Base-by-base conservation (phyloP, 345 rosid genomes). In the Lumnitzera littorea region DNA sequence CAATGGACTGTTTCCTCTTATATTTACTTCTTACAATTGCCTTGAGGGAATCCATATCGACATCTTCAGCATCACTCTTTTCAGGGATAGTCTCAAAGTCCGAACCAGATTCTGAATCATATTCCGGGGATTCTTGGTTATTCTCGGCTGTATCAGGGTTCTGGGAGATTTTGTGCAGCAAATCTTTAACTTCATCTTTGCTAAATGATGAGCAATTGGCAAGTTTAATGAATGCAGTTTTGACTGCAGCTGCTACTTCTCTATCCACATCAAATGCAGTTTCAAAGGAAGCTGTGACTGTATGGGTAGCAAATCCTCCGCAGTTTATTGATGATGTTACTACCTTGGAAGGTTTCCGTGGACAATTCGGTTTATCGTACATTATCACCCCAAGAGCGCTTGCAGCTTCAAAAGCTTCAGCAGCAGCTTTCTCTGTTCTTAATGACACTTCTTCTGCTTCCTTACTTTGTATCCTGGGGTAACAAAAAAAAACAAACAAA, bases 211-310 rank as follows among this genome's bases (percentile, higher is more conserved):
- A 69, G 56, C 78, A 78, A 59, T 60, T 74, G 17, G 83, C 86
- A 71, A 91, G 91, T 77, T 73, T 75, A 62, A 70, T 46, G 57
- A 91, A 86, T 24, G 97, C 99, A 62, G 72, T 65, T 74, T 88
- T 95, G 56, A 91, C 95, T 50, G 92, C 96, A 50, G 89, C 82
- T 57, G 96, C 89, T 31, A 95, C 97, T 79, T 95, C 85, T 76
- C 88, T 91, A 70, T 95, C 96, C 0, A 95, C 96, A 62, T 88
- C 96, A 68, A 91, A 91, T 51, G 91, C 85, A 46, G 92, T 88
- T 80, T 86, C 91, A 43, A 95, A 94, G 57, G 96, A 95, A 16
- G 92, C 88, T 53, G 84, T 83, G 41, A 86, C 84, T 8, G 83
- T 84, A 71, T 83, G 92, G 60, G 96, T 77, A 60, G 89, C 71